Evolutionary conservation across 1,139 yeast genomes (phyloP), one percentile per base, ranked within the genome.

Genomic region (Starmera stellimalicola): DNA sequence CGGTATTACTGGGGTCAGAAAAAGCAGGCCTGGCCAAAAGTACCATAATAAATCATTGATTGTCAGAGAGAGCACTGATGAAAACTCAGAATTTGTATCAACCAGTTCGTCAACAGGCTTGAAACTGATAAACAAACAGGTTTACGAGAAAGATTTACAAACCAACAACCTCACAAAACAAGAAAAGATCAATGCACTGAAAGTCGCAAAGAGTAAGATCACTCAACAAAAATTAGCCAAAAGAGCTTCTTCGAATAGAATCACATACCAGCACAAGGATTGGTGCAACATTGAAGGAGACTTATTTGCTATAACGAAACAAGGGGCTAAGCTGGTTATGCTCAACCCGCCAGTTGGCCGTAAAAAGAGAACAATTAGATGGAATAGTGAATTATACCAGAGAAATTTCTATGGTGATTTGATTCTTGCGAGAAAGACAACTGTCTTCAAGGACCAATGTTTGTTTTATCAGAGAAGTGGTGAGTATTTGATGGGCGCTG

Each of bases 301-400:
- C 7, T 42, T 43, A 18, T 67, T 51, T 44, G 65, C 70, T 0
- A 60, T 68, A 7, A 43, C 60, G 0, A 39, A 47, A 12, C 48
- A 46, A 24, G 73, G 72, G 0, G 48, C 51, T 7, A 48, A 50
- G 18, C 50, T 68, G 18, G 52, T 57, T 0, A 62, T 64, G 1
- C 38, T 66, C 22, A 42, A 48, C n/a, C 34, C 46, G 2, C 51
- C 52, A 3, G 28, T 16, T 2, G 41, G 37, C 4, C 20, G n/a
- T 2, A 35, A 34, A n/a, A 16, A 52, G 4, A 36, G 37, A 8
- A 35, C 29, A 0, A 44, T 57, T 5, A 34, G 28, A 4, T 65
- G 70, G 68, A 59, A 62, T 37, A 55, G 51, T 1, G 36, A 43
- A 27, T 31, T 31, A 0, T 68, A 62, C 40, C 37, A 25, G 12